Percentiles rank a stretch among this genome's conserved stretches.
Conservation (phyloP, 371 early-diverging fungal genomes). For the Mortierella sp. region DNA sequence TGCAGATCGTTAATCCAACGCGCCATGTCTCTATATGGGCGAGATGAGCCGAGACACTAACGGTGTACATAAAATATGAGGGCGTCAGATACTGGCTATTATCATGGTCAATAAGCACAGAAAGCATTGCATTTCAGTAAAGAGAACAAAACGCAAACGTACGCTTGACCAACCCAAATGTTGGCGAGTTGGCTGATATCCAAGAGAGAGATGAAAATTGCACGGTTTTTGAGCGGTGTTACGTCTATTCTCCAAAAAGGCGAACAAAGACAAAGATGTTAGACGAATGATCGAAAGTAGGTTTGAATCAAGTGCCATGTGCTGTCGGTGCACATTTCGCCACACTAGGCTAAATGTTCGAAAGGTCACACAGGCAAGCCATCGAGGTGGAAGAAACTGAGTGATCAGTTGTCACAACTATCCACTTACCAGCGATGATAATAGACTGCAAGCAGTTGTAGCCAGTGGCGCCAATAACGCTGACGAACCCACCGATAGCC, state of each 20-base stretch:
- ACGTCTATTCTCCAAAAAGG: conserved; percentile 10
- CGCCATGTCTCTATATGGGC: not conserved
- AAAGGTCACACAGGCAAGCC: not conserved
- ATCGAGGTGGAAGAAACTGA: not conserved
- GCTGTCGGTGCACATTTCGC: not conserved
- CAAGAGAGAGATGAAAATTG: conserved; percentile 12
- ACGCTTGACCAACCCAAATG: conserved; percentile 24
- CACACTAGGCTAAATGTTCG: not conserved
- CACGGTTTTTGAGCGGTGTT: conserved; percentile 20
- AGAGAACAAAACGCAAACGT: conserved; percentile 3
- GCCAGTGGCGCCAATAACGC: conserved; percentile 11
- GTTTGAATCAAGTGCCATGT: not conserved
- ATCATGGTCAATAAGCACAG: not conserved
- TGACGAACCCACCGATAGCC: conserved; percentile 8
- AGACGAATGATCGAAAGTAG: not conserved
- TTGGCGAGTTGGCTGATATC: conserved; percentile 7
- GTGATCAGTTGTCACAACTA: not conserved
- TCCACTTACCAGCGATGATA: conserved; percentile 24
- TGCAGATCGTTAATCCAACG: not conserved
- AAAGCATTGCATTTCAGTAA: not conserved
- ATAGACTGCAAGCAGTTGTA: conserved; percentile 5
- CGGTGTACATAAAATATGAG: not conserved
- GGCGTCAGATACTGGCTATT: not conserved
- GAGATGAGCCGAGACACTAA: not conserved
- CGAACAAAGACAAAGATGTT: not conserved